phyloP scores from a whole-genome alignment of 2,329 filamentous ascomycete genomes.

The Torrubiellomyces zombiae region DNA sequence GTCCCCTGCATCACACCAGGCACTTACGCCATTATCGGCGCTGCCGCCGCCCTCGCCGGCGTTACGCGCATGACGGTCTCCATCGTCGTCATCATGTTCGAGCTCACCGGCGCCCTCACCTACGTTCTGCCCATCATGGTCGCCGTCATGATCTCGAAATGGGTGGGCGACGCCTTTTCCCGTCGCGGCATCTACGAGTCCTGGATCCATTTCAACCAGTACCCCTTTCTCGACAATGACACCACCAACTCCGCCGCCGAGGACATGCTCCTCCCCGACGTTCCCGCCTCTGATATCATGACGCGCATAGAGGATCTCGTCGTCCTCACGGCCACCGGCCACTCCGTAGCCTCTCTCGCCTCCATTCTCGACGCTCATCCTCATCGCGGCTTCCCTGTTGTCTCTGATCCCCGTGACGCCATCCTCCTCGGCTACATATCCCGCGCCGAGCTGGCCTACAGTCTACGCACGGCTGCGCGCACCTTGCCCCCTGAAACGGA shows the following conservation, averaged over 20 bases:
- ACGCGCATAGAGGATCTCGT: slow-evolving; percentile 81
- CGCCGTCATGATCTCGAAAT: slow-evolving; percentile 94
- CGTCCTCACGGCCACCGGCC: slow-evolving; percentile 70
- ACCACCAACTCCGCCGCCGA: too few relatives aligned
- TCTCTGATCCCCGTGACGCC: slow-evolving; percentile 60
- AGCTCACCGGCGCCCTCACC: slow-evolving; percentile 86
- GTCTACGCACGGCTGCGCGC: slow-evolving; percentile 41
- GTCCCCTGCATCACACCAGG: slow-evolving; percentile 80
- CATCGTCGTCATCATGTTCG: slow-evolving; percentile 98
- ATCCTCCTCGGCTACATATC: slow-evolving; percentile 87
- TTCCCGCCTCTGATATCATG: slow-evolving; percentile 80
- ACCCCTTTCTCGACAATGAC: slow-evolving; percentile 90
- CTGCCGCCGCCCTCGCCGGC: slow-evolving; percentile 82
- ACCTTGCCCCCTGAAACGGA: slow-evolving; percentile 54
- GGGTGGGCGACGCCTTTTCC: slow-evolving; percentile 91
- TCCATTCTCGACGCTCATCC: slow-evolving; percentile 55
- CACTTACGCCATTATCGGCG: slow-evolving; percentile 91
- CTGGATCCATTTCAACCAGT: slow-evolving; percentile 93
- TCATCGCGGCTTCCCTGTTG: slow-evolving; percentile 84
- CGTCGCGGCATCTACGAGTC: slow-evolving; percentile 90
- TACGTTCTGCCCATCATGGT: slow-evolving; percentile 99
- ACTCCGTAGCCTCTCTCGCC: slow-evolving; percentile 65
- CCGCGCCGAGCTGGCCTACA: slow-evolving; percentile 73
- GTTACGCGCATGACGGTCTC: slow-evolving; percentile 95
- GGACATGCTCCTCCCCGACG: slow-evolving; percentile 56